Base-by-base conservation (phyloP, 2,329 filamentous ascomycete genomes). In the Scolecobasidium constrictum region DNA sequence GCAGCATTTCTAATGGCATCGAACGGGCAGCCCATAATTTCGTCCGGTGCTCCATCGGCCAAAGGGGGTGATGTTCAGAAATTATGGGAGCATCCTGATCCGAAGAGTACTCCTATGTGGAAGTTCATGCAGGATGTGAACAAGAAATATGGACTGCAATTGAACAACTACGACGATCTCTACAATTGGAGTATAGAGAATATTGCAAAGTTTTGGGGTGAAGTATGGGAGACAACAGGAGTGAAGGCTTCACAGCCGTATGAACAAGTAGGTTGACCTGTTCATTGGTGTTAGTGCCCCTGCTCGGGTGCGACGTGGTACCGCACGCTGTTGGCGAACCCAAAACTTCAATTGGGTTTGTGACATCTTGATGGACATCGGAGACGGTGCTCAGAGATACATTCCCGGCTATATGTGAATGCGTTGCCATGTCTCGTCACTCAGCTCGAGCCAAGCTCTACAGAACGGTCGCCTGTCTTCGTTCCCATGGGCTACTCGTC, bases 131-230 rank as follows among this genome's bases (percentile, higher is more conserved):
- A 78, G 52, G 67, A 68, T 41, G 69, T 93, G 49, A 86, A 82
- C 60, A 57, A 73, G 47, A 83, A 81, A 53, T 75, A 88, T 55
- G 62, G 66, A 9, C 60, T 86, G 44, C 57, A 67, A 17, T 67
- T 92, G 37, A 58, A 69, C 15, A 76, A 70, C 48, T 94, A 94
- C 56, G 65, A 78, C 16, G 77, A 77, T n/a, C 72, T 96, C 6
- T 83, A 90, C 65, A 66, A 74, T 57, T 96, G 90, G 90, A 94
- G 86, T 50, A 73, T 92, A 49, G 74, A 81, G 5, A 71, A 90
- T 52, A 72, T 86, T 5, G 72, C 78, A 18, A 66, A 72, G 2
- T 94, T 95, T 60, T 96, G 90, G 90, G 78, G 74, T 39, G 81
- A 87, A 43, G 74, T 86, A 7, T 95, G 88, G 88, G 69, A 83